Evolutionary conservation across 2,329 filamentous ascomycete species (phyloP).

Genomic region (Penicillium digitatum): DNA sequence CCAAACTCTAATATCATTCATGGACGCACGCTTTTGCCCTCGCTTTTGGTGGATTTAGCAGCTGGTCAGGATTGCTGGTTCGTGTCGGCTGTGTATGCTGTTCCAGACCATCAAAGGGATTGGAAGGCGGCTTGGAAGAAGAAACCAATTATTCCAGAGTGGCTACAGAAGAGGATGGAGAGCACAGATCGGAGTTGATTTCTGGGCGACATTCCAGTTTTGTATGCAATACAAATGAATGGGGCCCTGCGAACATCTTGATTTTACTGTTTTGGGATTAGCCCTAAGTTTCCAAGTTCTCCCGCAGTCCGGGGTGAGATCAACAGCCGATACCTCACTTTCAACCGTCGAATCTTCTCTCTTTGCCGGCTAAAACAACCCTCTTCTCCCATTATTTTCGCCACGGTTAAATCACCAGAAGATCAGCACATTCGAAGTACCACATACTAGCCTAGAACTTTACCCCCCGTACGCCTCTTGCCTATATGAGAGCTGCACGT

Average conservation of each 20-base stretch:
- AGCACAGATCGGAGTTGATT: background rate
- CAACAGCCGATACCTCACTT: background rate
- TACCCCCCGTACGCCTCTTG: conserved; percentile 1
- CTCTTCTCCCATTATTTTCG: background rate
- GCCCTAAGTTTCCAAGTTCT: background rate
- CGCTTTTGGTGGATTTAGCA: conserved; percentile 59
- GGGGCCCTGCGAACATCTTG: background rate
- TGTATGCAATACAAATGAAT: background rate
- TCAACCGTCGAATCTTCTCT: background rate
- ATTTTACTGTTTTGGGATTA: background rate
- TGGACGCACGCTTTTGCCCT: conserved; percentile 67
- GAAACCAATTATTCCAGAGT: conserved; percentile 56
- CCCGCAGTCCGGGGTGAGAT: conserved; percentile 8
- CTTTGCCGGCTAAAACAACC: background rate
- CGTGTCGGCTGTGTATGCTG: conserved; percentile 66
- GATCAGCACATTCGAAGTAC: background rate
- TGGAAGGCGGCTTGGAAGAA: conserved; percentile 61
- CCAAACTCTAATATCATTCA: conserved; percentile 75
- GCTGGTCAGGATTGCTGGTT: conserved; percentile 62
- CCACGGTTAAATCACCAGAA: background rate
- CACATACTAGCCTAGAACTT: background rate
- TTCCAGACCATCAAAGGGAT: conserved; percentile 51
- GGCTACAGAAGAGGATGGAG: conserved; percentile 55
- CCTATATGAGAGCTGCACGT: background rate
- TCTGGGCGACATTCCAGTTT: background rate